Percentiles rank a stretch among this genome's conserved stretches.
These are phyloP conservation scores for Saccharum officinarum DNA, from an alignment of 176 grass and related monocot species.

Conservation along the genomic window DNA sequence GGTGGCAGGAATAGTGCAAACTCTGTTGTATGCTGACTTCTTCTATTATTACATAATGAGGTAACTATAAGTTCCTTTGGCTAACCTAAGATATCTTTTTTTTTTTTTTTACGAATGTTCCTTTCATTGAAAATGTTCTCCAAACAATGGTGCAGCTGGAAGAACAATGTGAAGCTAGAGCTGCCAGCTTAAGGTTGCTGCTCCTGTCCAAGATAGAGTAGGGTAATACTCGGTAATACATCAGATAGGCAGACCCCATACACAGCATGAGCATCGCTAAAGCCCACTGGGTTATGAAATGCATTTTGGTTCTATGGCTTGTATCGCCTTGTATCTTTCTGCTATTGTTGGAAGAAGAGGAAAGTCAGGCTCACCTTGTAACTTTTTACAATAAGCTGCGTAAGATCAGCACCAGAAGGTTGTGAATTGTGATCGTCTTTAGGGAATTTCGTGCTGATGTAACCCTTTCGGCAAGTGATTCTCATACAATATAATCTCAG, in stretches of 20 bases:
- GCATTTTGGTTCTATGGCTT: slow-evolving; percentile 5
- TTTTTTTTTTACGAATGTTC: background rate
- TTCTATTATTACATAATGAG: slow-evolving; percentile 97
- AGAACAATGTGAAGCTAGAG: slow-evolving; percentile 90
- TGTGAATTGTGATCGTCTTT: background rate
- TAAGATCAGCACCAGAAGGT: slow-evolving; percentile 1
- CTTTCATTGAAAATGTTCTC: slow-evolving; percentile 28
- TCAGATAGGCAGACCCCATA: slow-evolving; percentile 21
- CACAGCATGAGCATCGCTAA: background rate
- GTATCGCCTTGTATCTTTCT: slow-evolving; percentile 18
- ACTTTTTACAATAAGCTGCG: slow-evolving; percentile 24
- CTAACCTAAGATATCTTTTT: background rate
- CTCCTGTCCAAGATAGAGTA: slow-evolving; percentile 40
- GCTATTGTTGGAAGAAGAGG: slow-evolving; percentile 23
- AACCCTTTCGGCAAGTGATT: background rate
- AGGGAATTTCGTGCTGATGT: background rate
- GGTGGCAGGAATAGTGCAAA: slow-evolving; percentile 80
- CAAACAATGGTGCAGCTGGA: slow-evolving; percentile 68
- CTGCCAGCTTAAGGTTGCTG: slow-evolving; percentile 65
- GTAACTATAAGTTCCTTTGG: slow-evolving; percentile 42
- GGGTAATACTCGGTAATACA: slow-evolving; percentile 25
- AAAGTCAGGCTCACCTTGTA: slow-evolving; percentile 17
- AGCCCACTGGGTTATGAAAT: background rate
- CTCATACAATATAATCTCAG: background rate
- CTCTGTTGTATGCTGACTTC: slow-evolving; percentile 90